Evolutionary conservation across 1,284 basidiomycete species (phyloP).

Genomic region (Microbotryum saponariae): DNA sequence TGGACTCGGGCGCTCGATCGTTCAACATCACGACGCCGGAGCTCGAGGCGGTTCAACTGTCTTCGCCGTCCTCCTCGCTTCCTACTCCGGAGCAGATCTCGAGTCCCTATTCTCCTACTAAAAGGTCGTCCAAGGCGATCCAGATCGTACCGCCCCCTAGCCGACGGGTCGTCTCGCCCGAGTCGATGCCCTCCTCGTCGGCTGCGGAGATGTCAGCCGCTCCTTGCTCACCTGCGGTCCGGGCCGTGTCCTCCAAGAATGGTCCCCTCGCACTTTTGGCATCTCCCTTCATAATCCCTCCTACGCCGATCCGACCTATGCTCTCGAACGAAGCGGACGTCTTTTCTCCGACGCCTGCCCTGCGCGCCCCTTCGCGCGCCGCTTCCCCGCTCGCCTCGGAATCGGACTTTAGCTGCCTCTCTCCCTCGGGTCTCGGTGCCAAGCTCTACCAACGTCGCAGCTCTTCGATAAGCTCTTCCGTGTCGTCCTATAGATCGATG

Average conservation of each 20-base stretch:
- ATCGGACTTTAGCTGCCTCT: slow-evolving; percentile 18
- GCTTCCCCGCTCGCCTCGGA: slow-evolving; percentile 20
- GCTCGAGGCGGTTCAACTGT: slow-evolving; percentile 3
- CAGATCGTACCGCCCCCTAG: slow-evolving; percentile 29
- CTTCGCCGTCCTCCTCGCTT: slow-evolving; percentile 1
- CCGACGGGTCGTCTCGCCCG: slow-evolving; percentile 5
- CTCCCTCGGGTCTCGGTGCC: slow-evolving; percentile 19
- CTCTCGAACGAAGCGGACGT: slow-evolving; percentile 15
- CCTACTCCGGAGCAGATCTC: slow-evolving; percentile 4
- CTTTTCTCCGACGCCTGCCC: slow-evolving; percentile 24
- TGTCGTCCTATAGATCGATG: slow-evolving; percentile 9
- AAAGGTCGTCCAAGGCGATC: slow-evolving; percentile 28
- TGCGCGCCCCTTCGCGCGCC: slow-evolving; percentile 24
- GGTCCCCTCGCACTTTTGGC: slow-evolving; percentile 21
- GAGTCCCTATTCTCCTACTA: slow-evolving; percentile 19
- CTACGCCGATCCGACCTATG: slow-evolving; percentile 22
- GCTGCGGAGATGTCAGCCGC: slow-evolving; percentile 21
- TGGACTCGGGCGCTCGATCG: slow-evolving; percentile 7
- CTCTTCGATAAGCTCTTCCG: slow-evolving; percentile 23
- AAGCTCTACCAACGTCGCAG: slow-evolving; percentile 14
- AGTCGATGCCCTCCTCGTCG: slow-evolving; percentile 23
- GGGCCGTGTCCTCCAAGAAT: too few relatives aligned
- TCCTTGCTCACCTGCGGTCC: slow-evolving; percentile 6
- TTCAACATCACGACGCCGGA: slow-evolving; percentile 15
- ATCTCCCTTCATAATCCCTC: slow-evolving; percentile 26